A percentile compares a stretch with the other conserved stretches of the same genome.
Evolutionary conservation across 768 basidiomycete species (phyloP).

Genomic region (Tricholoma matsutake): DNA sequence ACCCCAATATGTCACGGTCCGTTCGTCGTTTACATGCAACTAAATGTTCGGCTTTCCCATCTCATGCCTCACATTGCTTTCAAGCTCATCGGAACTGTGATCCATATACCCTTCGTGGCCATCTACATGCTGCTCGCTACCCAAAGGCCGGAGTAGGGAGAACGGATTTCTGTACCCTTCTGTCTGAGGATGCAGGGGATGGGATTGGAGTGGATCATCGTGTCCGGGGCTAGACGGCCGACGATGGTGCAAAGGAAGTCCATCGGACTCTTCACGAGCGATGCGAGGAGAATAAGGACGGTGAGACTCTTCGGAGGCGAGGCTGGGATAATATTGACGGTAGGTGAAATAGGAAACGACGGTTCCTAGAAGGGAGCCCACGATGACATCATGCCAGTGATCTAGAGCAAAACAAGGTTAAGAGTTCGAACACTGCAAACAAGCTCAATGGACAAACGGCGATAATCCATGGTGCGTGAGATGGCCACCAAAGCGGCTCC

Average conservation of each 20-base stretch:
- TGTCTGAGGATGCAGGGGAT: constrained; percentile 1
- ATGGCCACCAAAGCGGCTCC: constrained; percentile 80
- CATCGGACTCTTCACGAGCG: constrained; percentile 37
- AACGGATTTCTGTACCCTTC: constrained; percentile 13
- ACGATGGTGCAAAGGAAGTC: constrained; percentile 39
- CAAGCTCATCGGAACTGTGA: constrained; percentile 22
- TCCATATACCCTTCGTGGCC: not conserved
- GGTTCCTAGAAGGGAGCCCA: constrained; percentile 75
- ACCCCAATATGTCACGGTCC: no score
- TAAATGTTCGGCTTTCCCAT: not conserved
- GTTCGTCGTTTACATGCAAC: not conserved
- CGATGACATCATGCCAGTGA: constrained; percentile 89
- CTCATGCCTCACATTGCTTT: constrained; percentile 18
- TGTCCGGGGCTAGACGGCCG: constrained; percentile 7
- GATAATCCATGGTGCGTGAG: constrained; percentile 88
- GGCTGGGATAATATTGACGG: constrained; percentile 80
- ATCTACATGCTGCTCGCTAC: constrained; percentile 7
- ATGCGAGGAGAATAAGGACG: constrained; percentile 72
- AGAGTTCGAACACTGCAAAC: not conserved
- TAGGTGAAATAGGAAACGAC: constrained; percentile 72
- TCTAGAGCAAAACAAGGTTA: constrained; percentile 40
- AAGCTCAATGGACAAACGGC: constrained; percentile 50
- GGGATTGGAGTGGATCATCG: constrained; percentile 7
- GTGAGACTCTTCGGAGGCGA: constrained; percentile 60
- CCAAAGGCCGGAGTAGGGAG: not conserved